Conservation (phyloP, 768 basidiomycete genomes). For the Butyriboletus loyo region DNA sequence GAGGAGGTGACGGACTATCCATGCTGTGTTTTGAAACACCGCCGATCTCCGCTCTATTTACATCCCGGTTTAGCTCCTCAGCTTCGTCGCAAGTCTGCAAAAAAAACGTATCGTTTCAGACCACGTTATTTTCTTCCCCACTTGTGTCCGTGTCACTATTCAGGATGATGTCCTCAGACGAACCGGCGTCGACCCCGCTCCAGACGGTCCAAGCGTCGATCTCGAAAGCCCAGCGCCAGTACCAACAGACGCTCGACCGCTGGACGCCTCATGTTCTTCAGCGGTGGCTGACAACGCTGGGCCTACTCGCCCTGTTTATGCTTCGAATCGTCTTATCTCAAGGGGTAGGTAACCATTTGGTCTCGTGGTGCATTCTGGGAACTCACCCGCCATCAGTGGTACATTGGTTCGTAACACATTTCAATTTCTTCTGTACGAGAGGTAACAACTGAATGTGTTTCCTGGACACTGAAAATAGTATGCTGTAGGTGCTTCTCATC, state of each 20-base stretch:
- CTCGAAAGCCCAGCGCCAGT: conserved; percentile 63
- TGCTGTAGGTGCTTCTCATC: conserved; percentile 56
- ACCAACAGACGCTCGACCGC: conserved; percentile 87
- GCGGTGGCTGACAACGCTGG: conserved; percentile 81
- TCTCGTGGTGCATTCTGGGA: not conserved
- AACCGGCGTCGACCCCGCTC: conserved; percentile 25
- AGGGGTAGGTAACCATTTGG: conserved; percentile 57
- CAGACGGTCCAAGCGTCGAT: conserved; percentile 27
- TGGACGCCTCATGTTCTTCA: conserved; percentile 88
- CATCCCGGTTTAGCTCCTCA: not conserved
- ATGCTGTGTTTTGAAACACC: not conserved
- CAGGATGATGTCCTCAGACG: conserved; percentile 35
- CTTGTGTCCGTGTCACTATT: conserved; percentile 6
- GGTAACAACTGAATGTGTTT: not conserved
- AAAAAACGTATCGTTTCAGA: not conserved
- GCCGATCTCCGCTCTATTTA: conserved; percentile 13
- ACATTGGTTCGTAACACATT: conserved; percentile 66
- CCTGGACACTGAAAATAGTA: conserved; percentile 35
- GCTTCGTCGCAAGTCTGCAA: not conserved
- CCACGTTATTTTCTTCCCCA: not conserved
- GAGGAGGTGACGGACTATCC: too few relatives aligned
- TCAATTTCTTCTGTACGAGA: not conserved
- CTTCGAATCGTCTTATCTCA: conserved; percentile 84
- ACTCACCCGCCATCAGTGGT: conserved; percentile 58
- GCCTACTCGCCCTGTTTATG: conserved; percentile 70